These are phyloP conservation scores for Porpolomopsis calyptriformis DNA, from an alignment of 768 basidiomycete species.

Conservation along the genomic window DNA sequence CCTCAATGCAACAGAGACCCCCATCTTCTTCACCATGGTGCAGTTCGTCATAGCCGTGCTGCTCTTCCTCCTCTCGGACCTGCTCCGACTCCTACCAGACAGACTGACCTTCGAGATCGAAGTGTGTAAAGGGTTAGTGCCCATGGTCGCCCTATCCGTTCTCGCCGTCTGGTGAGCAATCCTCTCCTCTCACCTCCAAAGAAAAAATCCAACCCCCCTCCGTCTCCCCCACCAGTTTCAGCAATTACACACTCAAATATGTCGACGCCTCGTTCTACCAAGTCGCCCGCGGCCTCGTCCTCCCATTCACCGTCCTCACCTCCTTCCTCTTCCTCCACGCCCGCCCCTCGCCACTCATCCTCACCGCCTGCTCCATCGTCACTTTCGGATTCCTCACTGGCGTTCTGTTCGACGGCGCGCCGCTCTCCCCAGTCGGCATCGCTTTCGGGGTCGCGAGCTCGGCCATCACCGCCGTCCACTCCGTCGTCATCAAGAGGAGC, in stretches of 20 bases:
- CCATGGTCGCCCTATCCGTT: conserved; percentile 70
- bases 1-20: conserved; percentile 57
- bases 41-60: conserved; percentile 74
- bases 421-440: conserved; percentile 54
- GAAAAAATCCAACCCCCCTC: not conserved
- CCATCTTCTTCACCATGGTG: conserved; percentile 78
- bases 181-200: not conserved
- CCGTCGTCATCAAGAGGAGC: conserved; percentile 87
- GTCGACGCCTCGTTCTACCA: conserved; percentile 95
- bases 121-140: conserved; percentile 60
- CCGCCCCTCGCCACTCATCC: conserved; percentile 65
- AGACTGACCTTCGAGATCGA: conserved; percentile 53
- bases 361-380: conserved; percentile 68
- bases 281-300: conserved; percentile 86
- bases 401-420: conserved; percentile 63
- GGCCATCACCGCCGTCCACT: conserved; percentile 80
- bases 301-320: conserved; percentile 88
- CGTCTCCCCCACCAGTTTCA: conserved; percentile 42
- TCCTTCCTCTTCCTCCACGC: conserved; percentile 70
- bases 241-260: conserved; percentile 86
- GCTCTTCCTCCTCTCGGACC: conserved; percentile 57
- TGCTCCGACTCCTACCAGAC: conserved; percentile 54
- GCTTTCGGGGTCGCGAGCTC: conserved; percentile 77
- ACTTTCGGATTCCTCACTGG: conserved; percentile 89
- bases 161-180: conserved; percentile 62